Base-by-base conservation (phyloP, 345 rosid species). In the Salix suchowensis region DNA sequence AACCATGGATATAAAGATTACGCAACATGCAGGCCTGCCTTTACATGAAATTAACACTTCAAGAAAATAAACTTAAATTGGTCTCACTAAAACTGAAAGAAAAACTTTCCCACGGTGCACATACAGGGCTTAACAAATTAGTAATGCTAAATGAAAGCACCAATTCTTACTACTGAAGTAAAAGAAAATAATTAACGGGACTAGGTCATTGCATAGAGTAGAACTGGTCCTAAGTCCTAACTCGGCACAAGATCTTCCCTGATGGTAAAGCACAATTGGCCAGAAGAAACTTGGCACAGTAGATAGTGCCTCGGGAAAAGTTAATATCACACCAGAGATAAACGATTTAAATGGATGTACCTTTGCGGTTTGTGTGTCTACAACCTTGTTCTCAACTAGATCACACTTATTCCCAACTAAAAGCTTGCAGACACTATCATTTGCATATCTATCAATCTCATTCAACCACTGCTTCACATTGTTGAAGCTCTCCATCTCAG, bases 341-440 rank as follows among this genome's bases (percentile, higher is more conserved):
- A 73, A 24, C 28, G 2, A 68, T 5, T 16, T 10, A 19, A 77
- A 7, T 34, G 26, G 36, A 34, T n/a, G 50, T 55, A 91, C 97
- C 92, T 91, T 88, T n/a, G 90, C 96, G 70, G 93, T 89, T 82
- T 93, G 88, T 4, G 93, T 90, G 85, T 89, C 91, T 74, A 93
- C 94, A 82, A 89, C 96, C 84, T 91, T 93, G 80, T 81, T 88
- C 67, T 89, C 93, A 82, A 87, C 89, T 77, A 93, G 81, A 88
- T 93, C 97, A 65, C 91, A 89, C 79, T 91, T 92, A 80, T 92
- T 92, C 75, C 97, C 97, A 15, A 89, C 92, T 48, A 92, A 72
- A 81, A 91, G 91, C 85, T 92, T 92, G 94, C 96, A 91, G 4
- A 92, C 97, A 81, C 86, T 92, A n/a, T 92, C 94, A 83, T 91